Conservation (phyloP, 1,139 yeast genomes). For the Zhuliangozyma blackwelliae region DNA sequence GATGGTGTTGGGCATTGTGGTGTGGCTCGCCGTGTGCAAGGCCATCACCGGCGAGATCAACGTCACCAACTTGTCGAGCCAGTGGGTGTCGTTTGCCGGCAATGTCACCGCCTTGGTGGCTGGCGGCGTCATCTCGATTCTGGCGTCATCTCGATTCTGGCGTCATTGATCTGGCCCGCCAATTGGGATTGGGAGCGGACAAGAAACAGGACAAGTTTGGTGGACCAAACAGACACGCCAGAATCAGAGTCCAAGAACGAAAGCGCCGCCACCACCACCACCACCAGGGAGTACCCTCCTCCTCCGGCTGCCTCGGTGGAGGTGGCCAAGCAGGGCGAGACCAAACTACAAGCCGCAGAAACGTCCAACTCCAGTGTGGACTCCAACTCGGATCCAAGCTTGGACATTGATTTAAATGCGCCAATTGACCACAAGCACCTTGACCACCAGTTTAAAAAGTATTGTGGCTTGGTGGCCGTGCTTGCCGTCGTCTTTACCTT, state of each 20-base stretch:
- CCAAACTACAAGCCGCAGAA: neutral
- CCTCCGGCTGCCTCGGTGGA: neutral
- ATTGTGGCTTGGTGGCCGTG: constrained; percentile 13
- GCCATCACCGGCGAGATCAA: constrained; percentile 22
- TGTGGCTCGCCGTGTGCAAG: constrained; percentile 17
- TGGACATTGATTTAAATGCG: constrained; percentile 8
- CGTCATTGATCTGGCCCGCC: constrained; percentile 31
- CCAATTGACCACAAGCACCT: constrained; percentile 13
- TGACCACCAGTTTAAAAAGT: constrained; percentile 17
- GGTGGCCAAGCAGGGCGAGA: neutral
- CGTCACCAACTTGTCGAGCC: constrained; percentile 15
- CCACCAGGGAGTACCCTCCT: no score
- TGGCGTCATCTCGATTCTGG: constrained; percentile 17
- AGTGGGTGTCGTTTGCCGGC: constrained; percentile 21
- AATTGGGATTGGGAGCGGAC: constrained; percentile 31
- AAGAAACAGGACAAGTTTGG: constrained; percentile 27
- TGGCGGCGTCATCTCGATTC: constrained; percentile 27
- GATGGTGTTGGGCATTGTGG: constrained; percentile 16
- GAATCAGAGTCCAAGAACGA: neutral
- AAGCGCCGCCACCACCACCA: no score
- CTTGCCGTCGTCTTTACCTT: constrained; percentile 12
- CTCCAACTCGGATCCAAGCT: constrained; percentile 3
- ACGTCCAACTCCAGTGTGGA: constrained; percentile 2
- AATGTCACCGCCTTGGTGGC: constrained; percentile 12
- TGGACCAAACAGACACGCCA: constrained; percentile 5